Evolutionary conservation across 1,139 yeast genomes (phyloP), one percentile per base, ranked within the genome.

Genomic region (Sporopachydermia cereana): DNA sequence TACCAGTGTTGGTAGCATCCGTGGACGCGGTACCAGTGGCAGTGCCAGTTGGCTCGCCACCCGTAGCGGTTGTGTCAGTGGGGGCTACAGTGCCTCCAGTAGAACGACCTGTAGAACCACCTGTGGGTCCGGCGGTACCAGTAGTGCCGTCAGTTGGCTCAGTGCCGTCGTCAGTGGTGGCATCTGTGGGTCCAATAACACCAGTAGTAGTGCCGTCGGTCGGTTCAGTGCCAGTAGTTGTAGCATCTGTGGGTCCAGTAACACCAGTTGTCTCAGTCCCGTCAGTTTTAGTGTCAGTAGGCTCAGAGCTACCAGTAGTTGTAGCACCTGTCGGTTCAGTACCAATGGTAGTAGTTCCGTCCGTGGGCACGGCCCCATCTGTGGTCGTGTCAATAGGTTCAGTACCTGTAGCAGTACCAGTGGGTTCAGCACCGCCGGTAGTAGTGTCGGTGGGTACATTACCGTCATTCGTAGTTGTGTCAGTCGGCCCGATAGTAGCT

Each of bases 381-480:
- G 43, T 17, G 30, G 43, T 41, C 5, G 31, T 5, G 12, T 41
- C 43, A 27, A 43, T 14, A 18, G 43, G n/a, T 23, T 17, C 20
- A 20, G 36, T 21, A 18, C 44, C 7, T 9, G 47, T 46, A 31
- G 48, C 42, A n/a, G 36, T 42, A 36, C 46, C 41, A 18, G 51
- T 22, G 53, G 54, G n/a, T 39, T 41, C 27, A 41, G 31, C 21
- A 22, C 43, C 29, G 18, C n/a, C 43, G n/a, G 30, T 27, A 12
- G 30, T n/a, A 27, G 12, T 27, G n/a, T 27, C 30, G n/a, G 30
- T 27, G 30, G n/a, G 14, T 12, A 12, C 30, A 27, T 12, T 27
- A n/a, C 14, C 14, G n/a, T 27, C n/a, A n/a, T 12, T 27, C n/a
- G 30, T 27, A 12, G 30, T 27, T 12, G n/a, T n/a, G 12, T 27